Evolutionary conservation across 345 rosid species (phyloP).

Genomic region (Eucalyptus polyanthemos): DNA sequence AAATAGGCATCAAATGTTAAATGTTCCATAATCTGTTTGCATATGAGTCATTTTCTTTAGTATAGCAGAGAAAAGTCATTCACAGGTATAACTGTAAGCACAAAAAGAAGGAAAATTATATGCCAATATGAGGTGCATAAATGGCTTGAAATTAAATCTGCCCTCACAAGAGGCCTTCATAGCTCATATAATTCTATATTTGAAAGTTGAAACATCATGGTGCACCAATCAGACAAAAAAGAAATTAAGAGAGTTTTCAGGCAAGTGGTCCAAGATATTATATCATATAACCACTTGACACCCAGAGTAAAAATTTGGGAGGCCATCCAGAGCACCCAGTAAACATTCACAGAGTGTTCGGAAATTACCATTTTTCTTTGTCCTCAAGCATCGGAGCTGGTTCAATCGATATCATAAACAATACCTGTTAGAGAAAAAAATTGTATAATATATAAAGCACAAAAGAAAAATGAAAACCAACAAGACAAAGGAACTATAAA

Average conservation of each 20-base stretch:
- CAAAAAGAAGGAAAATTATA: neutral
- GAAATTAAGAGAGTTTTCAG: neutral
- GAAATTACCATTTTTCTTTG: conserved; percentile 85
- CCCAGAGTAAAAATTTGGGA: neutral
- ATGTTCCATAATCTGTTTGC: neutral
- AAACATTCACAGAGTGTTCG: neutral
- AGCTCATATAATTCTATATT: neutral
- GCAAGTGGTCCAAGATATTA: neutral
- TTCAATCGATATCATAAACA: conserved; percentile 95
- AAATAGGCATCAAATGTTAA: neutral
- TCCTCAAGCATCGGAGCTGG: conserved; percentile 99
- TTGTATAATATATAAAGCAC: neutral
- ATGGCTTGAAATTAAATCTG: neutral
- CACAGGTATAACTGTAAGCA: neutral
- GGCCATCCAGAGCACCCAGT: neutral
- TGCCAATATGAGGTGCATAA: neutral
- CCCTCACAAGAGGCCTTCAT: neutral
- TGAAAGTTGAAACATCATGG: neutral
- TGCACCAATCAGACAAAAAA: neutral
- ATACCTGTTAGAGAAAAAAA: conserved; percentile 36
- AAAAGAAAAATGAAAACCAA: neutral
- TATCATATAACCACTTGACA: neutral
- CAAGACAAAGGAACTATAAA: neutral
- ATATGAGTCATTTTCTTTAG: neutral
- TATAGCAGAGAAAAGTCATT: neutral